Evolutionary conservation across 345 rosid genomes (phyloP), one percentile per base, ranked within the genome.

Genomic region (Eucalyptus leucophloia): DNA sequence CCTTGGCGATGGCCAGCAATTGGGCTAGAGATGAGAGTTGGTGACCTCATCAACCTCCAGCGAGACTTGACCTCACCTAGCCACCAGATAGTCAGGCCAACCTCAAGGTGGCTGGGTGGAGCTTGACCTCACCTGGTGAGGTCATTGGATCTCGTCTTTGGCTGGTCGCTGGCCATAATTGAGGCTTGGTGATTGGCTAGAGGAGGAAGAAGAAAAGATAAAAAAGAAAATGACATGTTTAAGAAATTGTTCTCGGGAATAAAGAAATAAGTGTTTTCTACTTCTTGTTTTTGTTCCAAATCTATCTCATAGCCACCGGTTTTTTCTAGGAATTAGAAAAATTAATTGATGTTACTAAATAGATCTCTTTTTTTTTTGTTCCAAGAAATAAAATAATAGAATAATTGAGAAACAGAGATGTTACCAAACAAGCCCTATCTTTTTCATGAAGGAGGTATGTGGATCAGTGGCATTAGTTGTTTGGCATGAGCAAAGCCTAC

Each of bases 301-400:
- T 53, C 0, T 53, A 53, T 53, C 58, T 0, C 1, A 0, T 21
- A 53, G 5, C 58, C 58, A 53, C 2, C 0, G 0, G 2, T 53
- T 53, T 53, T 53, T 53, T 53, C 1, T 15, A 3, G 10, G 10
- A 53, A 53, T 1, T 53, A 53, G 5, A 53, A 21, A 53, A 53
- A 21, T 21, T 53, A 53, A 0, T 0, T 53, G 26, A 53, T 53
- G 26, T 21, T 53, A 53, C 11, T 53, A 21, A 53, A 53, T 53
- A 21, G 58, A 53, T 53, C 21, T 45, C 3, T 47, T 40, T 40
- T 40, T 40, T 49, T 49, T 49, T 0, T 50, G 0, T 53, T 53
- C 24, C 5, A 0, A 0, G 11, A 1, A 53, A 53, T 53, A 53
- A 53, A 53, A 53, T 5, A 53, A 19, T 5, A 19, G 0, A 53